Evolutionary conservation across 441 rosid genomes (phyloP), one percentile per base, ranked within the genome.

Genomic region (Kokia cookei): DNA sequence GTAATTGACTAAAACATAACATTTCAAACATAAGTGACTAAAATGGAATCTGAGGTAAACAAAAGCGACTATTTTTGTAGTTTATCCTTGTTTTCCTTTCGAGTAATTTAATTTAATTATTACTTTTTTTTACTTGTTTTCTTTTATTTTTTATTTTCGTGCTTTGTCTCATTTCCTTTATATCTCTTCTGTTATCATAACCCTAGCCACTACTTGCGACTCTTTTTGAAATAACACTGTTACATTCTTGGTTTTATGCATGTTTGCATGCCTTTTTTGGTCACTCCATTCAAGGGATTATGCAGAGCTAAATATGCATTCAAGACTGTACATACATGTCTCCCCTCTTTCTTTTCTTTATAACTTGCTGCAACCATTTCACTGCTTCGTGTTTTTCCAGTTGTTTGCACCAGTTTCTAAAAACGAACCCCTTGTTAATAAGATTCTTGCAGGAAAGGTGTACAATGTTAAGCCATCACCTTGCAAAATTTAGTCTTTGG

Each of bases 251-350:
- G 42, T 73, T 69, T 43, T 66, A 32, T 77, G 81, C 79, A 77
- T 79, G 76, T 73, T 69, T 75, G 72, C 78, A 80, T 70, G 68
- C 67, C 68, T 51, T 11, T 51, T 64, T 69, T 71, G 66, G 65
- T 73, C 62, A 77, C 62, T 62, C 57, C 73, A 69, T 76, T 74
- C 76, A 75, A 78, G 82, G 66, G 83, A 78, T 78, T 76, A 82
- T 66, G 40, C 76, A 76, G 75, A 55, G 55, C 58, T 76, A 65
- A 68, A 68, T 70, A 71, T 59, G 71, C 80, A 67, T 71, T 32
- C 65, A 69, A 77, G 77, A 81, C 22, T 0, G 0, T 42, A 42
- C 2, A 42, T 42, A 42, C 47, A 42, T 10, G 11, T 67, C 62
- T 53, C 35, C 17, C n/a, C 2, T 22, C 50, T 47, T 35, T 42